Evolutionary conservation across 1,284 basidiomycete genomes (phyloP), one percentile per base, ranked within the genome.

Genomic region (Anthracocystis walkeri): DNA sequence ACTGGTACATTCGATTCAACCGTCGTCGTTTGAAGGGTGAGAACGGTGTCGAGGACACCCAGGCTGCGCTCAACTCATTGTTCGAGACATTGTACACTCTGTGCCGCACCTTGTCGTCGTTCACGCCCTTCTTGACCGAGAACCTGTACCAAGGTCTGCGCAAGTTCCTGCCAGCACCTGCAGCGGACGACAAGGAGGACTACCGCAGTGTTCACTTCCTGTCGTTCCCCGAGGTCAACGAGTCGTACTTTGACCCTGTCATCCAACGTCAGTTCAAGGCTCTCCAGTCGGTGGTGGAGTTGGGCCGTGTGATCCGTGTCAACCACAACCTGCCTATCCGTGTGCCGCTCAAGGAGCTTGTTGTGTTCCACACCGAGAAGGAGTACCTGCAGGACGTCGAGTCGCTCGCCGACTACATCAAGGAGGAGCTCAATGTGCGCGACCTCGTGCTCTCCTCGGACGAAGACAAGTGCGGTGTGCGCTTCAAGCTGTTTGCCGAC

Each of bases 1-100:
- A 99, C 86, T 98, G 96, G 95, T 99, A 99, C 87, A 99, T 99
- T 82, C 94, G 97, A 58, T 99, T 99, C 89, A 99, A 99, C 87
- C 91, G 97, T 63, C 91, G 92, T 77, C 90, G 97, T 31, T 88
- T 99, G 66, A 99, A 99, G 89, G 97, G 97, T 51, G 93, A 97
- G 86, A 92, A 94, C 82, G 93, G 96, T 6, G 88, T 90, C 65
- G 92, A 95, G 80, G 96, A 99, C 84, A 96, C 95, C 10, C 85
- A 91, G 18, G 88, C 91, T 12, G 97, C 96, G 12, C 88, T 99
- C 82, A 97, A 99, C 86, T 97, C 96, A 20, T 88, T 99, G 42
- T 98, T 98, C 85, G 97, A 99, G 87, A 91, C 95, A 0, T 87
- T 99, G 44, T 92, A 95, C 86, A 99, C 96, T 1, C 88, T 99